These are phyloP conservation scores for Nannochloropsis salina DNA, from an alignment of 108 stramenopile genomes.

Conservation along the genomic window DNA sequence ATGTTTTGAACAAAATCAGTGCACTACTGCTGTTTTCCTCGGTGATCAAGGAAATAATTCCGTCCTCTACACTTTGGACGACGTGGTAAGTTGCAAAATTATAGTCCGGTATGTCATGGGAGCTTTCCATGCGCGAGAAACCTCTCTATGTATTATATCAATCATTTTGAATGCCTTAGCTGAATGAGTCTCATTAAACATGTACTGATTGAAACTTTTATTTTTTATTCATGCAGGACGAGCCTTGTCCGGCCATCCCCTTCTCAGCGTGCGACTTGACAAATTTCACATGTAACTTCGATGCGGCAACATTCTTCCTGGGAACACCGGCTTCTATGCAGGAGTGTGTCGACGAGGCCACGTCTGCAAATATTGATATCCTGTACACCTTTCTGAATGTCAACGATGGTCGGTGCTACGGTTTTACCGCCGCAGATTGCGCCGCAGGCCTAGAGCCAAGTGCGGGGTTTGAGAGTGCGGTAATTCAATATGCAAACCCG, in stretches of 20 bases:
- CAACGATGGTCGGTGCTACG: neutral
- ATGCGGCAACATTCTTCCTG: neutral
- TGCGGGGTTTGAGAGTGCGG: neutral
- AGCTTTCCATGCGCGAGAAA: neutral
- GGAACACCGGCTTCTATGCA: neutral
- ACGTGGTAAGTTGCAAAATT: neutral
- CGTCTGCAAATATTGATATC: neutral
- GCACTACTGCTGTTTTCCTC: neutral
- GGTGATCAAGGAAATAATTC: neutral
- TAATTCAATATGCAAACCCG: neutral
- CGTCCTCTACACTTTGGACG: neutral
- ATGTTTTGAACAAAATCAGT: neutral
- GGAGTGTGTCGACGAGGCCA: neutral
- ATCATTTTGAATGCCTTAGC: neutral
- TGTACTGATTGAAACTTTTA: too few relatives aligned
- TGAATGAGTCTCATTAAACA: too few relatives aligned
- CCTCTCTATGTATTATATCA: neutral
- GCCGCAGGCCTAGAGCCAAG: neutral
- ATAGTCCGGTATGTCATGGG: neutral
- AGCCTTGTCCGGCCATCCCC: neutral
- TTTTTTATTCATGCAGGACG: neutral
- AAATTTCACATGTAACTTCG: neutral
- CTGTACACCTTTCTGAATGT: neutral
- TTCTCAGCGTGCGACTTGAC: neutral
- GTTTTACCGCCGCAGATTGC: conserved; percentile 7